phyloP scores from a whole-genome alignment of 345 rosid species.

The Populus tremula region DNA sequence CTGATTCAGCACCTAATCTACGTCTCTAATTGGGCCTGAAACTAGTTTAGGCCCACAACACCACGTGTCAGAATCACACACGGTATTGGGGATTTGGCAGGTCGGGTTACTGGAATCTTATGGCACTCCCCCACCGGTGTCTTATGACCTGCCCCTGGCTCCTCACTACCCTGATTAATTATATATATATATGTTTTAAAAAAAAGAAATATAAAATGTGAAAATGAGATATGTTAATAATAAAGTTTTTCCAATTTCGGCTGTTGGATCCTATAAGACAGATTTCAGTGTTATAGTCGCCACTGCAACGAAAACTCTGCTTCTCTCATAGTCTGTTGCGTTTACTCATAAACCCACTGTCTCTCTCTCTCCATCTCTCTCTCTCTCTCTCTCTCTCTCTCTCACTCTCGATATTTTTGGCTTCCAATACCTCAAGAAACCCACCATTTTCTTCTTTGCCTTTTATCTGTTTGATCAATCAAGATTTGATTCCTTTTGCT shows the following conservation, averaged over 20 bases:
- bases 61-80: slow-evolving; percentile 42
- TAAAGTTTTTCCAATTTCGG: slow-evolving; percentile 33
- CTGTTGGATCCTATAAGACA: slow-evolving; percentile 59
- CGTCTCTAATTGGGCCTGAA: neutral
- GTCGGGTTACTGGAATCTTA: slow-evolving; percentile 28
- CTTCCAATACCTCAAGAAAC: no score
- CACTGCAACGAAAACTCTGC: slow-evolving; percentile 26
- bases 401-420: no score
- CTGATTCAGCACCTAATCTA: slow-evolving; percentile 11
- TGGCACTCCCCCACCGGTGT: slow-evolving; percentile 8
- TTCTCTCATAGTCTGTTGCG: neutral
- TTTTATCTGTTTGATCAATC: neutral
- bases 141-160: neutral
- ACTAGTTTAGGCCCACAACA: neutral
- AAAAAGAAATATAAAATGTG: neutral
- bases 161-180: neutral
- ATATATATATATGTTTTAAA: neutral
- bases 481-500: neutral
- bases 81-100: slow-evolving; percentile 45
- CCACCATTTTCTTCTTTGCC: no score
- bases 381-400: no score
- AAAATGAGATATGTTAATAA: neutral
- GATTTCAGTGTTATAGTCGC: slow-evolving; percentile 36
- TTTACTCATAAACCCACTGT: neutral
- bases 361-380: no score